These are phyloP conservation scores for Verticillium dahliae DNA, from an alignment of 2,329 filamentous ascomycete species.

Conservation along the genomic window DNA sequence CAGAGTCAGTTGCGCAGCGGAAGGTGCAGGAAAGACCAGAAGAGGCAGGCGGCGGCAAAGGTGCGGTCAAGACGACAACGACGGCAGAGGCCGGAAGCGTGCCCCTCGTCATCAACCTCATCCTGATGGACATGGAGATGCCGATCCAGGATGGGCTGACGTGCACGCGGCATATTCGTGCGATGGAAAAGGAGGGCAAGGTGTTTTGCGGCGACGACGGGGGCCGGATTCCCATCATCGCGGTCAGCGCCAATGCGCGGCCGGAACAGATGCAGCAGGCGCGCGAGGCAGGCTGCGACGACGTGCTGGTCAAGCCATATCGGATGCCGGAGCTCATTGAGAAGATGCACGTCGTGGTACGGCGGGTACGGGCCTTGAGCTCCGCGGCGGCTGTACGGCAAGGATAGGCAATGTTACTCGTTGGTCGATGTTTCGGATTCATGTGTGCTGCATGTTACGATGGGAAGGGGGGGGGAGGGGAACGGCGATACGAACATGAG, in stretches of 20 bases:
- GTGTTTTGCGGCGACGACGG: conserved; percentile 36
- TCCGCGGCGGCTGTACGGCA: background rate
- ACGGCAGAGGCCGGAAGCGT: background rate
- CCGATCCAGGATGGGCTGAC: conserved; percentile 65
- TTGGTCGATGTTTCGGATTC: background rate
- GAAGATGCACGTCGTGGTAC: conserved; percentile 48
- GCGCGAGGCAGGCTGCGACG: conserved; percentile 48
- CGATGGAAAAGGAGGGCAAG: conserved; percentile 48
- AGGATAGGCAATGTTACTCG: background rate
- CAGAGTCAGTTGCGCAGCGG: conserved; percentile 17
- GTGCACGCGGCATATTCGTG: conserved; percentile 58
- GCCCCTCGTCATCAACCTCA: conserved; percentile 44
- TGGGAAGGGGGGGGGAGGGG: background rate
- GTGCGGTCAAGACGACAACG: background rate
- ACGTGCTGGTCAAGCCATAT: conserved; percentile 68
- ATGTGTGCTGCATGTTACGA: background rate
- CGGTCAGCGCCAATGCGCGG: conserved; percentile 62
- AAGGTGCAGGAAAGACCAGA: background rate
- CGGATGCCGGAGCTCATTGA: conserved; percentile 54
- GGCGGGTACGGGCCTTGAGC: conserved; percentile 15
- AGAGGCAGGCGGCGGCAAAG: conserved; percentile 1
- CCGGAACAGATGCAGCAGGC: conserved; percentile 52
- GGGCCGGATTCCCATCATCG: conserved; percentile 55
- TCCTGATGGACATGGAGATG: conserved; percentile 76
- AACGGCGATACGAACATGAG: background rate